Percentiles rank a stretch among this genome's conserved stretches.
Conservation (phyloP, 2,329 filamentous ascomycete species). For the Phialophora chinensis region DNA sequence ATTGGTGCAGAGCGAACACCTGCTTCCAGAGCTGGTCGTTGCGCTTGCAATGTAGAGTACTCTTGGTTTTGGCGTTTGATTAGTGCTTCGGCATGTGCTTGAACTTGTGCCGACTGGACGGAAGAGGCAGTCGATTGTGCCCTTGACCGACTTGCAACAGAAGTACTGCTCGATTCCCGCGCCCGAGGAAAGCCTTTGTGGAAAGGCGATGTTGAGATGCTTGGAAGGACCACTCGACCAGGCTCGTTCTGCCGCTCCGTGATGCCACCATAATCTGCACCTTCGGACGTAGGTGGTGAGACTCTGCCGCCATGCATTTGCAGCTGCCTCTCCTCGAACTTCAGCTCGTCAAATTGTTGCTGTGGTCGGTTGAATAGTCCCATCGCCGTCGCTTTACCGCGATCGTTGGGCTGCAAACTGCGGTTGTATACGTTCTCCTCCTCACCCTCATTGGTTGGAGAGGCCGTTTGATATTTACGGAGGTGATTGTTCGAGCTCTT, state of each 20-base stretch:
- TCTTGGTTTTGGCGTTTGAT: constrained; percentile 39
- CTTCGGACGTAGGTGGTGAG: constrained; percentile 53
- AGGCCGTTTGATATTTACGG: constrained; percentile 36
- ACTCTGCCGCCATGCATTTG: constrained; percentile 79
- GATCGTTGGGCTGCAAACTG: constrained; percentile 74
- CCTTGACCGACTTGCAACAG: constrained; percentile 20
- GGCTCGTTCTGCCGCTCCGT: constrained; percentile 35
- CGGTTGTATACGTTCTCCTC: constrained; percentile 66
- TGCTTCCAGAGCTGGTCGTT: constrained; percentile 6
- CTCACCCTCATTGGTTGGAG: constrained; percentile 55
- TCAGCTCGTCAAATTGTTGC: constrained; percentile 80
- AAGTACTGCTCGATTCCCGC: constrained; percentile 12
- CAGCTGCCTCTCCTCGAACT: constrained; percentile 80
- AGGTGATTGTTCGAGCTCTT: constrained; percentile 21
- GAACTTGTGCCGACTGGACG: constrained; percentile 30
- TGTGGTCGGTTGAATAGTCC: constrained; percentile 74
- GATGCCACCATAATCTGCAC: constrained; percentile 32
- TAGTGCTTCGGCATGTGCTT: constrained; percentile 37
- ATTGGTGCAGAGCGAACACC: not conserved
- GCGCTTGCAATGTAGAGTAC: constrained; percentile 30
- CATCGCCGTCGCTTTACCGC: constrained; percentile 79
- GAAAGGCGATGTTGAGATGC: constrained; percentile 21
- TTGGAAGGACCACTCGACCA: constrained; percentile 8
- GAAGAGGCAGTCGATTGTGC: constrained; percentile 34
- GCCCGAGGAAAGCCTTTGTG: constrained; percentile 15